These are phyloP conservation scores for Apiospora hydei DNA, from an alignment of 2,329 filamentous ascomycete species.

Conservation along the genomic window DNA sequence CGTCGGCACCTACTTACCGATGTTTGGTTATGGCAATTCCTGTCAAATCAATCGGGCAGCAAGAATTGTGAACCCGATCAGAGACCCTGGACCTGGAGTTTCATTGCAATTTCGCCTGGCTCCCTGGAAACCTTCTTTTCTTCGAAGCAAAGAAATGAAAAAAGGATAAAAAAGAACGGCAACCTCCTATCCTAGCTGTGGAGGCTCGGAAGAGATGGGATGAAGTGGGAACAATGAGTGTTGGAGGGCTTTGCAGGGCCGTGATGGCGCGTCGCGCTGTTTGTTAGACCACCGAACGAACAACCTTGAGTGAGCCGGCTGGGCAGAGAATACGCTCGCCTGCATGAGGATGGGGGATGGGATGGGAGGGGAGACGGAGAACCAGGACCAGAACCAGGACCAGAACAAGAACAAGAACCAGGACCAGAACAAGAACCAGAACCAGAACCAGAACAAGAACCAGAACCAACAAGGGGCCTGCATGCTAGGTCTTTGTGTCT, in stretches of 20 bases:
- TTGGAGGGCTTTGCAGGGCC: conserved; percentile 10
- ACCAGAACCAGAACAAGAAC: not conserved
- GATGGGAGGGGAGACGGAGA: not conserved
- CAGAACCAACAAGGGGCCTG: conserved; percentile 7
- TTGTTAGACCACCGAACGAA: conserved; percentile 13
- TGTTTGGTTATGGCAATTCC: conserved; percentile 6
- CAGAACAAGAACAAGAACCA: not conserved
- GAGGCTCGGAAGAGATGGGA: conserved; percentile 17
- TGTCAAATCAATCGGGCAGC: conserved; percentile 11
- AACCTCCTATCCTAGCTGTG: conserved; percentile 15
- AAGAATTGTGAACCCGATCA: conserved; percentile 5
- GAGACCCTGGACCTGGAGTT: conserved; percentile 12
- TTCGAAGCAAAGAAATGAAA: not conserved
- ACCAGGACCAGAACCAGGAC: not conserved
- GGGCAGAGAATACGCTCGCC: not conserved
- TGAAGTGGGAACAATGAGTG: conserved; percentile 14
- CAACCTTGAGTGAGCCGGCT: not conserved
- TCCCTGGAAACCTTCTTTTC: conserved; percentile 17
- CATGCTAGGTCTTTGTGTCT: not conserved
- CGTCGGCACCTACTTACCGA: conserved; percentile 6
- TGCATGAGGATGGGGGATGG: not conserved
- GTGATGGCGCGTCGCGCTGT: conserved; percentile 16
- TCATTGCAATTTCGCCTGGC: conserved; percentile 17
- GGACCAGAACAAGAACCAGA: not conserved
- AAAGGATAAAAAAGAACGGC: conserved; percentile 3